Evolutionary conservation across 2,329 filamentous ascomycete genomes (phyloP).

Genomic region (Hypoxylon sp.): DNA sequence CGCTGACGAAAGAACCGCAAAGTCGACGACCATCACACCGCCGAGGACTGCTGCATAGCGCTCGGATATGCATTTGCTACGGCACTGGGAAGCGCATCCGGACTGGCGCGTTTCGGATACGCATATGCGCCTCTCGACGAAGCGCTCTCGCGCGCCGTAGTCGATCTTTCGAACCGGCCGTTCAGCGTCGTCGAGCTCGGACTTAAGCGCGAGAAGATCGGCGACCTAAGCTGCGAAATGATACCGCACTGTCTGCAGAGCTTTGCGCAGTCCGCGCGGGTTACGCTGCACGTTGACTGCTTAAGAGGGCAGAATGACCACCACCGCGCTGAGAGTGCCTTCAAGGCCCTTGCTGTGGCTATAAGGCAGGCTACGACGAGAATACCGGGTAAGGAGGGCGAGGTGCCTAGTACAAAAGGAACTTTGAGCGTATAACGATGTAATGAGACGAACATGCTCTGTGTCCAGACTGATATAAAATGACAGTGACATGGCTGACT

Average conservation of each 20-base stretch:
- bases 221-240: constrained; percentile 95
- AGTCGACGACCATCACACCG: constrained; percentile 99
- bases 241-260: constrained; percentile 94
- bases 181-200: constrained; percentile 87
- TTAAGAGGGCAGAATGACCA: constrained; percentile 94
- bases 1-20: constrained; percentile 34
- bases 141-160: constrained; percentile 91
- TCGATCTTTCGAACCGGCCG: constrained; percentile 94
- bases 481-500: neutral
- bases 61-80: constrained; percentile 87
- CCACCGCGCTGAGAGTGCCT: constrained; percentile 94
- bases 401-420: constrained; percentile 96
- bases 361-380: constrained; percentile 81
- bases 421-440: constrained; percentile 74
- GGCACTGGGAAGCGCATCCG: constrained; percentile 82
- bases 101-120: constrained; percentile 90
- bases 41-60: constrained; percentile 94
- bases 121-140: constrained; percentile 97
- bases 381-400: constrained; percentile 85
- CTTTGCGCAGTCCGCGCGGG: constrained; percentile 89
- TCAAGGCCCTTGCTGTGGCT: constrained; percentile 95
- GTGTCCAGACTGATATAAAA: neutral
- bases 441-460: constrained; percentile 2
- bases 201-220: constrained; percentile 91
- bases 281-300: constrained; percentile 97